These are phyloP conservation scores for Rhizomucor pusillus DNA, from an alignment of 371 early-diverging fungal genomes.

Conservation along the genomic window DNA sequence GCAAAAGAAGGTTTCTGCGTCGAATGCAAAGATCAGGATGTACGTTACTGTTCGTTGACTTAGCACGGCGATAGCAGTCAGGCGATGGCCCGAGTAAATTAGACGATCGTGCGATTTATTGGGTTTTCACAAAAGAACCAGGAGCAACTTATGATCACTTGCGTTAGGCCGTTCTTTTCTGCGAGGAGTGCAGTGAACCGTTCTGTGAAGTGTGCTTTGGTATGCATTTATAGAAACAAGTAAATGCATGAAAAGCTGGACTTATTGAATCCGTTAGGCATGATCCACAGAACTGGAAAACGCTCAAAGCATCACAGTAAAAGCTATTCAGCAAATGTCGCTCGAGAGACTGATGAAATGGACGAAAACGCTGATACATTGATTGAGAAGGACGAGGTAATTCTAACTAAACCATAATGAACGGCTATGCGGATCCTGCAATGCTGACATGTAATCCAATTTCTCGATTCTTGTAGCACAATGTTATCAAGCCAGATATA, in stretches of 20 bases:
- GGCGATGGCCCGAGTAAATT: conserved; percentile 1
- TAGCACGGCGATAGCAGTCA: background rate
- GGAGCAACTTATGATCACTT: background rate
- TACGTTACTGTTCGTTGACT: conserved; percentile 7
- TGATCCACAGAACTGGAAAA: conserved; percentile 87
- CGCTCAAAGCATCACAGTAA: conserved; percentile 59
- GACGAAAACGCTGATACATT: conserved; percentile 9
- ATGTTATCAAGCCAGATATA: conserved; percentile 12
- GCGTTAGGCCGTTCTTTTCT: conserved; percentile 58
- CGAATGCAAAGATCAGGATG: conserved; percentile 85
- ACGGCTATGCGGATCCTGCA: too few relatives aligned
- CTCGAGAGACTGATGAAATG: conserved; percentile 6
- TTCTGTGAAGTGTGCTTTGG: conserved; percentile 92
- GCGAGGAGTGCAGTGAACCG: conserved; percentile 75
- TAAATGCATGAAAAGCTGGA: background rate
- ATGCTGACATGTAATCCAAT: too few relatives aligned
- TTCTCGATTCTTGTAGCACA: too few relatives aligned
- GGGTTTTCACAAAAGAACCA: background rate
- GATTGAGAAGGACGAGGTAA: conserved; percentile 11
- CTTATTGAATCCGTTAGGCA: conserved; percentile 29
- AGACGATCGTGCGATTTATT: background rate
- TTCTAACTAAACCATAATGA: background rate
- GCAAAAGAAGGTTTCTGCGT: conserved; percentile 74
- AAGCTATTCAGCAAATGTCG: conserved; percentile 14
- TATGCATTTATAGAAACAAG: conserved; percentile 14